Evolutionary conservation across 768 basidiomycete genomes (phyloP).

Genomic region (Tylopilus intermedius): DNA sequence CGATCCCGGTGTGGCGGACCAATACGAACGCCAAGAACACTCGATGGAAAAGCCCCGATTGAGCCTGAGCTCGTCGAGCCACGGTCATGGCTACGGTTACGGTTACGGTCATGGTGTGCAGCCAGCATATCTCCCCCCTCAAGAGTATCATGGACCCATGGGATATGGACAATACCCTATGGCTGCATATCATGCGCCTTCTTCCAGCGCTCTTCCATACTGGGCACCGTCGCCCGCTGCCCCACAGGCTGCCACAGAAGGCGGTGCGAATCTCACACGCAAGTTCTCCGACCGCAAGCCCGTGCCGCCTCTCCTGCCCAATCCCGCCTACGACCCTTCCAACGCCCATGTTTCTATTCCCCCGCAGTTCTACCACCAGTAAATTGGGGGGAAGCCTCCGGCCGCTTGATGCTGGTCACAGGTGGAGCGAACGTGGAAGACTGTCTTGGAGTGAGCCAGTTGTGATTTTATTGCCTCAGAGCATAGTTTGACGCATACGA

Average conservation of each 20-base stretch:
- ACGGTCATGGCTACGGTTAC: slow-evolving; percentile 15
- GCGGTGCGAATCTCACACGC: slow-evolving; percentile 31
- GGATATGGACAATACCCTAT: slow-evolving; percentile 22
- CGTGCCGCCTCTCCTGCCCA: slow-evolving; percentile 26
- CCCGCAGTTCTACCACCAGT: slow-evolving; percentile 14
- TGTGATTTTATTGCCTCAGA: background rate
- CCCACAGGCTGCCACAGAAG: slow-evolving; percentile 13
- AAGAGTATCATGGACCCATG: slow-evolving; percentile 18
- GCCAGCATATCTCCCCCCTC: slow-evolving; percentile 17
- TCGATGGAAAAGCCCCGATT: slow-evolving; percentile 18
- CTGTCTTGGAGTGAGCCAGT: slow-evolving; percentile 7
- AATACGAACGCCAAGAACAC: slow-evolving; percentile 23
- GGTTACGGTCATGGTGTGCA: slow-evolving; percentile 17
- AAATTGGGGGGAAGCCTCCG: background rate
- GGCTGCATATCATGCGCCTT: slow-evolving; percentile 2
- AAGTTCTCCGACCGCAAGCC: slow-evolving; percentile 33
- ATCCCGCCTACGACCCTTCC: slow-evolving; percentile 22
- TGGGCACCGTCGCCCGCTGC: slow-evolving; percentile 7
- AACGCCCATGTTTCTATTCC: slow-evolving; percentile 21
- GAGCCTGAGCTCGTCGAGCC: slow-evolving; percentile 25
- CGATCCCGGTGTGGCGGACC: slow-evolving; percentile 35
- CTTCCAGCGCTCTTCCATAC: slow-evolving; percentile 10
- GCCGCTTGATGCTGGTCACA: slow-evolving; percentile 1
- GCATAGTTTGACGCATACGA: background rate
- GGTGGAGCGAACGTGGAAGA: background rate